Evolutionary conservation across 2,329 filamentous ascomycete species (phyloP).

Genomic region (Phialophora verrucosa): DNA sequence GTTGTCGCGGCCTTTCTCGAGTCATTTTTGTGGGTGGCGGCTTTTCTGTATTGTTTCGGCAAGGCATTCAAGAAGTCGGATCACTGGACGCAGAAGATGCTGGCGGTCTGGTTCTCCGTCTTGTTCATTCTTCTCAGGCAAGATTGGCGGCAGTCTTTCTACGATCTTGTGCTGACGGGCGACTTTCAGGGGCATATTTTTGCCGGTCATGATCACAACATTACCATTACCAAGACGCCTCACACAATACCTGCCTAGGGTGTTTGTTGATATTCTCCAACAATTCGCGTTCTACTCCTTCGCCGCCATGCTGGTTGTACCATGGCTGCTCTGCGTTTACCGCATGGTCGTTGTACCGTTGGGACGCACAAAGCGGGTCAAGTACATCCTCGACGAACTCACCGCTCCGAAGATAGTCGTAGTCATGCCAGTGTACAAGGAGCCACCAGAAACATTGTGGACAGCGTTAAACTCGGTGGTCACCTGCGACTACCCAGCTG

Average conservation of each 20-base stretch:
- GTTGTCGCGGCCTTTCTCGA: conserved; percentile 87
- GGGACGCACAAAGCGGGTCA: conserved; percentile 79
- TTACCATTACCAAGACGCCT: conserved; percentile 78
- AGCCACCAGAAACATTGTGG: conserved; percentile 81
- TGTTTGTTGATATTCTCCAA: conserved; percentile 75
- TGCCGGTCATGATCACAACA: conserved; percentile 93
- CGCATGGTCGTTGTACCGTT: conserved; percentile 86
- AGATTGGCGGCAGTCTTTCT: conserved; percentile 34
- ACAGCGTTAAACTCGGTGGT: conserved; percentile 90
- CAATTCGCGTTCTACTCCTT: conserved; percentile 98
- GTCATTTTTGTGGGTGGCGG: conserved; percentile 94
- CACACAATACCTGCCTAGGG: conserved; percentile 71
- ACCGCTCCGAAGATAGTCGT: conserved; percentile 93
- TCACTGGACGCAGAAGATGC: conserved; percentile 77
- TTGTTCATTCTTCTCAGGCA: conserved; percentile 79
- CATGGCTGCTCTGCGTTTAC: conserved; percentile 93
- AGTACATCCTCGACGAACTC: conserved; percentile 79
- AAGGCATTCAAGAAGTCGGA: conserved; percentile 92
- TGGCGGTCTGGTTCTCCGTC: conserved; percentile 76
- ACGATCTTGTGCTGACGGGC: neutral
- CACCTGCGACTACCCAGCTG: conserved; percentile 88
- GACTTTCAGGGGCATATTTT: conserved; percentile 71
- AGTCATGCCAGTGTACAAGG: conserved; percentile 96
- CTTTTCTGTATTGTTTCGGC: conserved; percentile 86
- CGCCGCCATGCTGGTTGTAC: conserved; percentile 79